These are phyloP conservation scores for Incumbomyces lentus DNA, from an alignment of 2,329 filamentous ascomycete genomes.

Conservation along the genomic window DNA sequence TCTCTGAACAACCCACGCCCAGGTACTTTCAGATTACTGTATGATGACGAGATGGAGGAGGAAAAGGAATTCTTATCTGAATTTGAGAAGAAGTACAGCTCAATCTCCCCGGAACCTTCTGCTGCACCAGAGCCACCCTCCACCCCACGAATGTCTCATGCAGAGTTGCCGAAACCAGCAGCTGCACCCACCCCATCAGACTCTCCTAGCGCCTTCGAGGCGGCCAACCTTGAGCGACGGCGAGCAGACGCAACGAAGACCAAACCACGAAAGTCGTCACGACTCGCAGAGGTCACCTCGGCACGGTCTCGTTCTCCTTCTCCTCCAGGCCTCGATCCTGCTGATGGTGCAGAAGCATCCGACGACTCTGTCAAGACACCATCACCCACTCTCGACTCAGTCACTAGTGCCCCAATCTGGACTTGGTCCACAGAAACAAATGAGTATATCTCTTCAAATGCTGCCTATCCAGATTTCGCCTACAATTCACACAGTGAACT, in stretches of 20 bases:
- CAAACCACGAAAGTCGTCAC: slow-evolving; percentile 4
- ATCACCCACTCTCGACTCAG: not conserved
- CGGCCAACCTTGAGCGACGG: slow-evolving; percentile 4
- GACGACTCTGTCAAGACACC: slow-evolving; percentile 3
- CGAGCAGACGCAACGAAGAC: slow-evolving; percentile 5
- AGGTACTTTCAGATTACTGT: not conserved
- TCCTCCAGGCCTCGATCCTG: slow-evolving; percentile 1
- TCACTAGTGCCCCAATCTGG: not conserved
- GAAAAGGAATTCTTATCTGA: not conserved
- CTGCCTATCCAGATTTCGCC: slow-evolving; percentile 1
- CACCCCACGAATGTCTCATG: slow-evolving; percentile 7
- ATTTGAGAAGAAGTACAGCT: not conserved
- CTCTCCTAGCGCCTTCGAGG: not conserved
- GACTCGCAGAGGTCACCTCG: slow-evolving; percentile 4
- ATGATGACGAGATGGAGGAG: not conserved
- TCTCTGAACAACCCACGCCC: slow-evolving; percentile 2
- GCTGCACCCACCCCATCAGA: not conserved
- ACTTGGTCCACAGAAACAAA: slow-evolving; percentile 4
- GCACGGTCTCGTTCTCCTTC: slow-evolving; percentile 6
- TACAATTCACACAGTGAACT: slow-evolving; percentile 2
- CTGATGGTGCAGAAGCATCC: not conserved
- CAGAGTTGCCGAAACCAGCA: slow-evolving; percentile 5
- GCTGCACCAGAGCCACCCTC: slow-evolving; percentile 2
- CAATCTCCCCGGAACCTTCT: not conserved
- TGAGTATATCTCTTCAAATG: slow-evolving; percentile 2